Evolutionary conservation across 192 early-diverging fungal species (phyloP).

Genomic region (Umbelopsis vinacea): DNA sequence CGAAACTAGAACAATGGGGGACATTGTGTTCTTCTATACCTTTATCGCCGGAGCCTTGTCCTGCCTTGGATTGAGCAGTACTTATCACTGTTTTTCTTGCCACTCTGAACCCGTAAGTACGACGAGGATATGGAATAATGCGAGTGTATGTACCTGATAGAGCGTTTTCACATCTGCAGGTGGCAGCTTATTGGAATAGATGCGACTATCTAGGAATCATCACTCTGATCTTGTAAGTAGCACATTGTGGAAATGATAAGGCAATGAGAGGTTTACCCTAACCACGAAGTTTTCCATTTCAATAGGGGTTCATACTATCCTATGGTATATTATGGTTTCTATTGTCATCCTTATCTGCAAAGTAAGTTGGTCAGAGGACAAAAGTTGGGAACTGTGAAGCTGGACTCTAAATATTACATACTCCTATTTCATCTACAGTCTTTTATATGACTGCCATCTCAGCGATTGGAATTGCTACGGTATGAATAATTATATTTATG

Average conservation of each 20-base stretch:
- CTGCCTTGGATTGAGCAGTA: conserved; percentile 80
- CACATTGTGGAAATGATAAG: neutral
- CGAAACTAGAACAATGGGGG: conserved; percentile 60
- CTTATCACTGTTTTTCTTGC: conserved; percentile 83
- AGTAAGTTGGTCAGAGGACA: conserved; percentile 22
- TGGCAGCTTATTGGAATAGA: conserved; percentile 79
- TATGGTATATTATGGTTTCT: conserved; percentile 57
- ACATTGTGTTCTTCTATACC: conserved; percentile 70
- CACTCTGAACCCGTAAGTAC: conserved; percentile 72
- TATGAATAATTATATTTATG: neutral
- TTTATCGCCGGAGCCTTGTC: conserved; percentile 77
- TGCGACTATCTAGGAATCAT: conserved; percentile 95
- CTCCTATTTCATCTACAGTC: conserved; percentile 7
- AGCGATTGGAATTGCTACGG: conserved; percentile 65
- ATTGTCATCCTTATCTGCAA: conserved; percentile 46
- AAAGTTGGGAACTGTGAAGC: neutral
- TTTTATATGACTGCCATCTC: conserved; percentile 40
- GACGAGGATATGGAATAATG: neutral
- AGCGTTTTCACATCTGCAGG: conserved; percentile 31
- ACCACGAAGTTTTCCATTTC: conserved; percentile 3
- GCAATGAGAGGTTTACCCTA: no score
- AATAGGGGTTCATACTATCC: conserved; percentile 56
- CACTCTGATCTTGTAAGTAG: conserved; percentile 68
- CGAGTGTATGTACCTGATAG: neutral
- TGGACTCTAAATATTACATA: neutral